Evolutionary conservation across 2,329 filamentous ascomycete species (phyloP).

Genomic region (Cladorrhinum sp.): DNA sequence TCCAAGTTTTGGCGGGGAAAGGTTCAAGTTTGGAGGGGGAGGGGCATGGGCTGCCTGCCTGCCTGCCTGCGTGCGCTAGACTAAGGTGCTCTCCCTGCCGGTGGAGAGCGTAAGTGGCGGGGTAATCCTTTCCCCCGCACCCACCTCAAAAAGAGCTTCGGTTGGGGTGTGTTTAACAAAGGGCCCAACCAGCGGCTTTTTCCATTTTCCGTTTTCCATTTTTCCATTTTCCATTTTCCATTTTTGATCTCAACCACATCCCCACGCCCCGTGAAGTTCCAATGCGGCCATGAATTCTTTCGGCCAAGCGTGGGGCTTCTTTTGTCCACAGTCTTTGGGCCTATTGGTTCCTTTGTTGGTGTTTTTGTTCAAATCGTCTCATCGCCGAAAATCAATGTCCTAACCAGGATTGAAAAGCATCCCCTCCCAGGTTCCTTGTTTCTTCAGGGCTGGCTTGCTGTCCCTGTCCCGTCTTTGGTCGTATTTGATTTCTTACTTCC

Average conservation of each 20-base stretch:
- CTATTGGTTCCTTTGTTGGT: background rate
- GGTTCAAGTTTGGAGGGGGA: background rate
- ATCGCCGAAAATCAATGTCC: background rate
- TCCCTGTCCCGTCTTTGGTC: background rate
- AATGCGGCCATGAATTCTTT: background rate
- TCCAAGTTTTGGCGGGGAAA: background rate
- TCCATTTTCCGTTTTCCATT: background rate
- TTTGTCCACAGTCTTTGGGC: background rate
- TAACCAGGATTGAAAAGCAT: background rate
- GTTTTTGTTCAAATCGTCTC: background rate
- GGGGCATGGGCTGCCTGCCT: background rate
- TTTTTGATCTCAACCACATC: background rate
- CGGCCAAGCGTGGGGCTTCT: background rate
- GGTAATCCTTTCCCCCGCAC: background rate
- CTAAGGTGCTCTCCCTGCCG: background rate
- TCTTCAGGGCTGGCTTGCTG: too few relatives aligned
- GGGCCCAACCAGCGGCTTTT: too few relatives aligned
- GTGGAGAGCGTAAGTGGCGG: background rate
- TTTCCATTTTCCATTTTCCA: background rate
- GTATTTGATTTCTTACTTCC: background rate
- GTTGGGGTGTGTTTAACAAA: too few relatives aligned
- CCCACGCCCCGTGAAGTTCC: background rate
- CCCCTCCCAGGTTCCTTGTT: background rate
- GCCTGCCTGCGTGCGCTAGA: too few relatives aligned
- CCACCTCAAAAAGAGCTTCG: too few relatives aligned